Evolutionary conservation across 2,329 filamentous ascomycete species (phyloP), one percentile per base, ranked within the genome.

Genomic region (Colletotrichum cordylinicola): DNA sequence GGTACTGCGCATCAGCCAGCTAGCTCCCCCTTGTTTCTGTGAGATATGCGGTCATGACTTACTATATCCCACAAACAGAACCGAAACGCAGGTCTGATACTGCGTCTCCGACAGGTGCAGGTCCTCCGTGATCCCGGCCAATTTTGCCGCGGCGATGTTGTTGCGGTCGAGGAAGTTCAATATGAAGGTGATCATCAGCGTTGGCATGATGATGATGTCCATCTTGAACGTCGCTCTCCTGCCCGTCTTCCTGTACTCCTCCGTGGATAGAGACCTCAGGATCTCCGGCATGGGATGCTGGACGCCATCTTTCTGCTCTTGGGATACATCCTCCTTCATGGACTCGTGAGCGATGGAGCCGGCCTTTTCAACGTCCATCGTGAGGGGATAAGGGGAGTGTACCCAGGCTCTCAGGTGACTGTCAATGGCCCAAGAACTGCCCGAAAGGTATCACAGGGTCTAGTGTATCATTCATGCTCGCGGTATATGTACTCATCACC

Each of bases 21-120:
- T 1, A 1, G 9, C 21, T 21, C n/a, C 27, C 33, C 33, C 13
- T 15, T 18, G 13, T 3, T 21, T 13, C 9, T 27, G 24, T 18
- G 18, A 56, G 18, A 15, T 29, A 16, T 66, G 21, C 10, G 1
- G 16, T 55, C 8, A 13, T 68, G 29, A 31, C 62, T 52, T 66
- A 33, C 37, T 76, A 33, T 79, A 79, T 15, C 78, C 82, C 24
- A 82, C 81, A 35, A 83, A 84, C 0, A 83, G 79, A 24, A 84
- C 81, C 1, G 82, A 84, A 31, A 83, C 81, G 48, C 81, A 83
- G 0, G 82, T 82, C 65, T 84, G 81, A 29, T 83, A 83, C 70
- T 83, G 43, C 48, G 72, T 75, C 35, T 62, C 68, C 8, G 76
- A 72, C 6, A 78, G 31, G 27, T 75, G 73, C 29, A 79, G 68